Evolutionary conservation across 345 rosid genomes (phyloP).

Genomic region (Lepidium africanum): DNA sequence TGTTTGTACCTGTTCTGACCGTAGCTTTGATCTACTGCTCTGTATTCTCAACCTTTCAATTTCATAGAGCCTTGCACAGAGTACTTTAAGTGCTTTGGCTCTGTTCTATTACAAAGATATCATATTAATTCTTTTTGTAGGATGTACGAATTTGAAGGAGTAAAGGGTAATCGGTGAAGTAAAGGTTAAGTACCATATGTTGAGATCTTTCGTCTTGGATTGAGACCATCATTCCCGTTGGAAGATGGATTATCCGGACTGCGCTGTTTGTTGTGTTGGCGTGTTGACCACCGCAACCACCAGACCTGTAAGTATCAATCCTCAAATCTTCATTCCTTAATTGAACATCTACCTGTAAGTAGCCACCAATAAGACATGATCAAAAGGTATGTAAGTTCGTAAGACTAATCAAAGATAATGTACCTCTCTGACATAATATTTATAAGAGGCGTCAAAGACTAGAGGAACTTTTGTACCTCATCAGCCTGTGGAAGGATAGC

Average conservation of each 20-base stretch:
- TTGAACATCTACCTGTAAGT: conserved; percentile 76
- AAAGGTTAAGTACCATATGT: conserved; percentile 59
- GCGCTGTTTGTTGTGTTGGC: conserved; percentile 96
- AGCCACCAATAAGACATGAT: background rate
- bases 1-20: conserved; percentile 68
- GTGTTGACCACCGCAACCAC: conserved; percentile 89
- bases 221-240: conserved; percentile 69
- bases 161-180: background rate
- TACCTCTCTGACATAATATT: background rate
- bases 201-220: conserved; percentile 98
- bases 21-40: conserved; percentile 61
- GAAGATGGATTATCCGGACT: conserved; percentile 75
- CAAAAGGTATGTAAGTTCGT: background rate
- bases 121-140: background rate
- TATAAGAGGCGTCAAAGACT: background rate
- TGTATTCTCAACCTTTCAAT: conserved; percentile 80
- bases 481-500: conserved; percentile 98
- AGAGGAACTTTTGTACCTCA: conserved; percentile 47
- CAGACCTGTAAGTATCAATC: conserved; percentile 84
- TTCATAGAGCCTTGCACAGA: conserved; percentile 90
- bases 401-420: background rate
- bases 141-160: background rate
- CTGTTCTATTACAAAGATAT: conserved; percentile 48
- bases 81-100: conserved; percentile 83
- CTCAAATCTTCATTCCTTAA: conserved; percentile 89